Evolutionary conservation across 306 rosid species (phyloP), one percentile per base, ranked within the genome.

Genomic region (Senna siamea): DNA sequence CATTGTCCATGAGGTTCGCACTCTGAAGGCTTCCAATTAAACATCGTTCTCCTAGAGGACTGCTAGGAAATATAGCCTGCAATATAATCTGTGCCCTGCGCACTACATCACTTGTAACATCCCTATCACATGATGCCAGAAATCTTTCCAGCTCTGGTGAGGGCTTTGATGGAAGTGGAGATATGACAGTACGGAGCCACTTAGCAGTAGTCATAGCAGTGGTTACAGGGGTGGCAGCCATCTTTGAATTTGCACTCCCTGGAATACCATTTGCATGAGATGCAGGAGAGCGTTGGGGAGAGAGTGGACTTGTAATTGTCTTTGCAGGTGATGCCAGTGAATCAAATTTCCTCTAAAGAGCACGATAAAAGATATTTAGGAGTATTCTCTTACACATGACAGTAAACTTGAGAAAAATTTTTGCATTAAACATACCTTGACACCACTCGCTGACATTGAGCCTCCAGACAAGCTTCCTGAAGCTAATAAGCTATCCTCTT

Each of bases 171-270:
- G 97, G 85, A 74, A 95, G 96, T 47, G 93, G 98, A 55, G 92
- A 90, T 73, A 95, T 87, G 77, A 92, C 87, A 50, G 92, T 92
- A 34, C 99, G 87, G 52, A 95, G 99, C 99, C 99, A 95, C 89
- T 95, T 95, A 71, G 99, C 99, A 34, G 99, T 95, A 59, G 97
- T 95, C 99, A 95, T 95, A 68, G 99, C 98, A 15, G 98, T 92
- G 89, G 97, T 95, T 52, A 95, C 97, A 48, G 99, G 99, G 32
- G 99, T 95, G 37, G 99, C 97, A 6, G 87, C 85, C 78, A 90
- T 80, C 86, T 82, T 92, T 63, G 90, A 68, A 60, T 71, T 92
- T 53, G 76, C 66, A 23, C 80, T 76, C 61, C 89, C 83, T 1
- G 70, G 79, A 76, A 80, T 76, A 34, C 89, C 96, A 63, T 85